phyloP scores from a whole-genome alignment of 2,329 filamentous ascomycete species.

The Colletotrichum sp. region DNA sequence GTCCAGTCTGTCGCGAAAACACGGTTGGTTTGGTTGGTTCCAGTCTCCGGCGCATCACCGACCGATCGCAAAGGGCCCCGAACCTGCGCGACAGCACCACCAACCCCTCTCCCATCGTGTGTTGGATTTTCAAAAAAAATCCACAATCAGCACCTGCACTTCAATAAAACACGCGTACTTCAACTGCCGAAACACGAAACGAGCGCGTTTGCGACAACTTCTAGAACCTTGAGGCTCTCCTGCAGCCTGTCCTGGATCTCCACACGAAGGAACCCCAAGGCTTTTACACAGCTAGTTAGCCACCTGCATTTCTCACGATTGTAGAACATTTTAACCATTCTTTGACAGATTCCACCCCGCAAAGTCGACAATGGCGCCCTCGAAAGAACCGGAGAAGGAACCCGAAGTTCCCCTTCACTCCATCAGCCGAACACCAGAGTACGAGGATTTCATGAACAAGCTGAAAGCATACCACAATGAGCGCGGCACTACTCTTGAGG shows the following conservation, averaged over 20 bases:
- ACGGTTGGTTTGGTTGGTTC: constrained; percentile 1
- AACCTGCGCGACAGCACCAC: constrained; percentile 9
- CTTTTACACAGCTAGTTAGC: background rate
- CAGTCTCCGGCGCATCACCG: constrained; percentile 7
- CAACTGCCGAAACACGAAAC: background rate
- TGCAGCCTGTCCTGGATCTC: background rate
- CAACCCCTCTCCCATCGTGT: background rate
- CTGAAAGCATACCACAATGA: constrained; percentile 77
- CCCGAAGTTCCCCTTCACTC: constrained; percentile 36
- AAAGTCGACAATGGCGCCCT: constrained; percentile 1
- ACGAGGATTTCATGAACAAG: constrained; percentile 78
- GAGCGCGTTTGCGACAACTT: background rate
- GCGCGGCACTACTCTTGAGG: constrained; percentile 79
- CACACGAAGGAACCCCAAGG: background rate
- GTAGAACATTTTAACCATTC: background rate
- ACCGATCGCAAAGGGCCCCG: constrained; percentile 16
- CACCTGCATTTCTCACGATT: background rate
- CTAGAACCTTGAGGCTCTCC: background rate
- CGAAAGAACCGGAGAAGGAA: background rate
- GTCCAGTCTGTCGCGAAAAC: constrained; percentile 16
- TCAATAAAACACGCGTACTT: background rate
- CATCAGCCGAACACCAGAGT: constrained; percentile 71
- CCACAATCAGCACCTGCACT: background rate
- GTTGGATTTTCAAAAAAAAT: background rate
- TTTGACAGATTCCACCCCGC: background rate